phyloP scores from a whole-genome alignment of 805 yeast species.

The Cyberlindnera mississippiensis region DNA sequence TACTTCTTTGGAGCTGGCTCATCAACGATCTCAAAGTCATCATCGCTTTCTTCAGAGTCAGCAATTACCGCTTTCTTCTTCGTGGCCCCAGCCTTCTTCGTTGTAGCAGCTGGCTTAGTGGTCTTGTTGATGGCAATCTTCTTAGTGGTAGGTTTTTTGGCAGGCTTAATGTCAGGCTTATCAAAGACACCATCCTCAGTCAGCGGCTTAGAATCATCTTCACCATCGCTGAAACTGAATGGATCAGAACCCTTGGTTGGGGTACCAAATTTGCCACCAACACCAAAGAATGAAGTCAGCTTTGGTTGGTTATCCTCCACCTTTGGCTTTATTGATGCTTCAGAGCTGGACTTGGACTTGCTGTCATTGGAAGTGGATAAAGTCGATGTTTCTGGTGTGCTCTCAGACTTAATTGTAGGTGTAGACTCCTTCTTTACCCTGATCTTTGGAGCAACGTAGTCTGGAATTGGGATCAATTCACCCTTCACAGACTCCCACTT shows the following conservation, averaged over 20 bases:
- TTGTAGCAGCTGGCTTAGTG: constrained; percentile 11
- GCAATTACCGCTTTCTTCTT: constrained; percentile 14
- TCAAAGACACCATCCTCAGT: constrained; percentile 2
- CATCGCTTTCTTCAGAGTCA: constrained; percentile 16
- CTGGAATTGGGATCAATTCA: constrained; percentile 26
- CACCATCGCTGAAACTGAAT: constrained; percentile 7
- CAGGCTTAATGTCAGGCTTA: constrained; percentile 10
- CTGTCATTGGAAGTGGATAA: background rate
- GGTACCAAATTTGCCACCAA: constrained; percentile 28
- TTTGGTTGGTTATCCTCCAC: constrained; percentile 20
- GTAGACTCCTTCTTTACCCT: constrained; percentile 21
- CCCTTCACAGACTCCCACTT: constrained; percentile 19
- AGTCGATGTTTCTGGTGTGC: constrained; percentile 1
- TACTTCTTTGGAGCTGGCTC: constrained; percentile 11
- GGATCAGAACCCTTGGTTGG: constrained; percentile 14
- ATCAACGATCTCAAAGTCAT: constrained; percentile 3
- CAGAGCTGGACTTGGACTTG: background rate
- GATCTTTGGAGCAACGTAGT: constrained; percentile 22
- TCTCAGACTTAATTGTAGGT: constrained; percentile 3
- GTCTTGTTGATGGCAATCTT: constrained; percentile 16
- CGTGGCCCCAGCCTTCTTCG: constrained; percentile 5
- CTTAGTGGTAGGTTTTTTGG: constrained; percentile 7
- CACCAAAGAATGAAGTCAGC: constrained; percentile 36
- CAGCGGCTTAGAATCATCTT: constrained; percentile 1
- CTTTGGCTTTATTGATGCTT: constrained; percentile 1